Base-by-base conservation (phyloP, 140 eudicot species). In the Senecio squalidus region DNA sequence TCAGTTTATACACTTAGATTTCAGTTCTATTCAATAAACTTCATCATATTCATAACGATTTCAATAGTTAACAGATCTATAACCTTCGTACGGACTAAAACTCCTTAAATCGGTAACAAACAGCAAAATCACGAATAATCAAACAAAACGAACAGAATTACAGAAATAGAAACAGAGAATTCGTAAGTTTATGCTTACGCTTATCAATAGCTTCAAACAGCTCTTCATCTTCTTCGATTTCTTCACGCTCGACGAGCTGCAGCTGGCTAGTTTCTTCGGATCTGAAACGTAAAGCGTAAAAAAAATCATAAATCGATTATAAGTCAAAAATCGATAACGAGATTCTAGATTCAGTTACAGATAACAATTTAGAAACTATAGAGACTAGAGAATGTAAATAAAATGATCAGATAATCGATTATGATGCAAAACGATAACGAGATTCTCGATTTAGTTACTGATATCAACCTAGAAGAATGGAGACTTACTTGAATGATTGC, bases 221-320 rank as follows among this genome's bases (percentile, higher is more conserved):
- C 60, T 90, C 98, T 53, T 90, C 97, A 52, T 86, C 95, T 25
- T 83, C 95, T 13, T 90, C 98, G 70, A 86, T 64, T 54, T 86
- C 98, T 54, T 86, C 96, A 55, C 96, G 74, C 39, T 86, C 88
- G 11, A 86, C 85, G 62, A 90, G 81, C 91, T 90, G 94, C 56
- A 90, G 63, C 58, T 86, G 91, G 75, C 79, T 78, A 75, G 67
- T 74, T 66, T 90, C 96, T 73, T 90, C 96, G 41, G 94, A 72
- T 59, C 98, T 90, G 84, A 14, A n/a, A n/a, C n/a, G n/a, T n/a
- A n/a, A n/a, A n/a, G n/a, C n/a, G n/a, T n/a, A n/a, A n/a, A 69
- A 40, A 43, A 50, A 24, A 65, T 1, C 9, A 31, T 4, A n/a
- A n/a, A n/a, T n/a, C n/a, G n/a, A n/a, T n/a, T n/a, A n/a, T n/a